These are phyloP conservation scores for Tillandsia leiboldiana DNA, from an alignment of 176 grass and related monocot genomes.

Conservation along the genomic window DNA sequence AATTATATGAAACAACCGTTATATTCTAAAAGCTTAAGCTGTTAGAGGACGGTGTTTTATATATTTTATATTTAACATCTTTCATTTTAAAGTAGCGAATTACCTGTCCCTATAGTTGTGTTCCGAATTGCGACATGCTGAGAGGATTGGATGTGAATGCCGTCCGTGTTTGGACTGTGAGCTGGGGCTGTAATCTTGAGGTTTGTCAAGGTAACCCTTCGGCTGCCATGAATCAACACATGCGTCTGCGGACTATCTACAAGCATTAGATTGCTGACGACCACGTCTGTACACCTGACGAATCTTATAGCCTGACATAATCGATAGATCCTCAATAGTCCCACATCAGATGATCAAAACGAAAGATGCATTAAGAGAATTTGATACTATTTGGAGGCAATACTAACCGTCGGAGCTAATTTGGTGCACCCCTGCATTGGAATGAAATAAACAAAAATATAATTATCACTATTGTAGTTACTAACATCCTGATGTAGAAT, in stretches of 20 bases:
- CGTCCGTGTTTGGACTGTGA: constrained; percentile 33
- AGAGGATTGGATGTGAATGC: constrained; percentile 26
- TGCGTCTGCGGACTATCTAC: constrained; percentile 26
- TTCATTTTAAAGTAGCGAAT: background rate
- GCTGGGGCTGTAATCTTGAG: constrained; percentile 21
- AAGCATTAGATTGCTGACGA: constrained; percentile 16
- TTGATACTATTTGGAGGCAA: background rate
- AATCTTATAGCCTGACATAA: constrained; percentile 18
- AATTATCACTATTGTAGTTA: background rate
- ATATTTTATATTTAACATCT: too few relatives aligned
- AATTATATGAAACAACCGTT: too few relatives aligned
- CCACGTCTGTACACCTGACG: constrained; percentile 9
- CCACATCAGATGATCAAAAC: background rate
- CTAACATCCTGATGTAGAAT: background rate
- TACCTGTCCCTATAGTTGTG: constrained; percentile 33
- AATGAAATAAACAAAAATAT: background rate
- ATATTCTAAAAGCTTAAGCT: too few relatives aligned
- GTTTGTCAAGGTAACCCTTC: constrained; percentile 7
- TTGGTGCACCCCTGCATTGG: constrained; percentile 15
- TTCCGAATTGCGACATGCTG: constrained; percentile 16
- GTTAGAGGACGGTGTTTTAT: too few relatives aligned
- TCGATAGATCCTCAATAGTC: background rate
- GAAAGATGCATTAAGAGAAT: constrained; percentile 4
- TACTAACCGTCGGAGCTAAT: constrained; percentile 14
- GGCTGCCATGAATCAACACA: constrained; percentile 5